Evolutionary conservation across 768 basidiomycete genomes (phyloP), one percentile per base, ranked within the genome.

Genomic region (Podaxis mareebaensis): DNA sequence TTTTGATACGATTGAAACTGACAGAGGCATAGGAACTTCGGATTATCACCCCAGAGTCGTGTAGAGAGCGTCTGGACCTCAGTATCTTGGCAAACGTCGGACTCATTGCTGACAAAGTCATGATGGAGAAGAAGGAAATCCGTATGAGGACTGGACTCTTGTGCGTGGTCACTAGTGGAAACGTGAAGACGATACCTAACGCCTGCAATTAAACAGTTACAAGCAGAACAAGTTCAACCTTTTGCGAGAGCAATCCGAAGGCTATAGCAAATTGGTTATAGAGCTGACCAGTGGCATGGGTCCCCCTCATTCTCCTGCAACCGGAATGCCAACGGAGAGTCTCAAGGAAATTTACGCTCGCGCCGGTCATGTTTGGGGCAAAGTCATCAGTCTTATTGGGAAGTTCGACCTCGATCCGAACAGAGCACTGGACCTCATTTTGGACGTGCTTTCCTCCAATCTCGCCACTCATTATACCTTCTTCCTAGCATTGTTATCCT

Each of bases 201-300:
- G 63, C 24, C 49, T 65, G 13, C 54, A 57, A 58, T 52, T 46
- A 17, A 58, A n/a, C 71, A 96, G 93, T 73, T 96, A 95, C 79
- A 95, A 95, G 75, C 96, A 99, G 75, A 95, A 95, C 78, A 99
- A 99, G 76, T 96, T 96, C 81, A 99, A 99, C 72, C 85, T 99
- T 42, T 85, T 98, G 15, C 90, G 97, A 40, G 97, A 99, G 77
- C 93, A 97, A 69, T 95, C 95, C 0, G 96, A 99, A 78, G 97
- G 97, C 7, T 99, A 95, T 78, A 93, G 93, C 73, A 95, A 96
- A 74, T 85, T 99, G 36, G 85, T 90, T 28, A 86, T 90, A 10
- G 93, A 99, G 70, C 79, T 99, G 42, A 87, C 88, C 11, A 88
- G 88, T 66, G 85, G 83, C 69, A 76, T 95, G 55, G 93, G 92